Evolutionary conservation across 805 yeast genomes (phyloP).

Genomic region (Metschnikowia cubensis): DNA sequence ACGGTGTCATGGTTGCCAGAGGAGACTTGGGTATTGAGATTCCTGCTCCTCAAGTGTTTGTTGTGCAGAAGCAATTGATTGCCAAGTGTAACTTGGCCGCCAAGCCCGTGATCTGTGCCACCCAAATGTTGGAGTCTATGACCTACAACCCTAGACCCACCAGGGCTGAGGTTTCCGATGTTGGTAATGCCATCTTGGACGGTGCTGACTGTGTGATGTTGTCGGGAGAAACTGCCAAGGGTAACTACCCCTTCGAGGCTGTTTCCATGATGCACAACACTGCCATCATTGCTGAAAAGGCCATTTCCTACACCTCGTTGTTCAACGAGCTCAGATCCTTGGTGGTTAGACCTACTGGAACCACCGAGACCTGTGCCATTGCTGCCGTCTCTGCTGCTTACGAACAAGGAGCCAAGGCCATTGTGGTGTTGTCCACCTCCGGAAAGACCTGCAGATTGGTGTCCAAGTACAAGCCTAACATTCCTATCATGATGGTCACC

Average conservation of each 20-base stretch:
- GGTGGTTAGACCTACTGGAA: conserved; percentile 83
- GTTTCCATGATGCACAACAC: conserved; percentile 99
- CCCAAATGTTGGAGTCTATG: conserved; percentile 99
- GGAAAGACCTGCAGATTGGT: conserved; percentile 95
- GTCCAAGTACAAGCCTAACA: conserved; percentile 95
- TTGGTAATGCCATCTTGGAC: conserved; percentile 97
- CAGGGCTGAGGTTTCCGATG: conserved; percentile 99
- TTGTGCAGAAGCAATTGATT: conserved; percentile 97
- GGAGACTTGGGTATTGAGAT: conserved; percentile 99
- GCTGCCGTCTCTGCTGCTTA: conserved; percentile 95
- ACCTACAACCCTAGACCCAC: conserved; percentile 99
- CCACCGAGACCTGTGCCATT: conserved; percentile 95
- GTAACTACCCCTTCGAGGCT: conserved; percentile 96
- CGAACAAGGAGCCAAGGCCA: conserved; percentile 96
- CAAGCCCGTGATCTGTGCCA: conserved; percentile 99
- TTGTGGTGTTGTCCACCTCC: conserved; percentile 90
- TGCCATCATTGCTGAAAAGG: conserved; percentile 92
- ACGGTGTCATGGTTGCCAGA: conserved; percentile 99
- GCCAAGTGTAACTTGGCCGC: conserved; percentile 99
- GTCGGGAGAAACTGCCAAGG: conserved; percentile 99
- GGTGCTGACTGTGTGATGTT: conserved; percentile 99
- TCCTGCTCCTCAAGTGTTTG: conserved; percentile 97
- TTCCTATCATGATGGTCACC: conserved; percentile 97
- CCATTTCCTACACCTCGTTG: conserved; percentile 79
- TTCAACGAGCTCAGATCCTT: conserved; percentile 86